phyloP scores from a whole-genome alignment of 495 filamentous ascomycete genomes.

The Hypomontagnella monticulosa region DNA sequence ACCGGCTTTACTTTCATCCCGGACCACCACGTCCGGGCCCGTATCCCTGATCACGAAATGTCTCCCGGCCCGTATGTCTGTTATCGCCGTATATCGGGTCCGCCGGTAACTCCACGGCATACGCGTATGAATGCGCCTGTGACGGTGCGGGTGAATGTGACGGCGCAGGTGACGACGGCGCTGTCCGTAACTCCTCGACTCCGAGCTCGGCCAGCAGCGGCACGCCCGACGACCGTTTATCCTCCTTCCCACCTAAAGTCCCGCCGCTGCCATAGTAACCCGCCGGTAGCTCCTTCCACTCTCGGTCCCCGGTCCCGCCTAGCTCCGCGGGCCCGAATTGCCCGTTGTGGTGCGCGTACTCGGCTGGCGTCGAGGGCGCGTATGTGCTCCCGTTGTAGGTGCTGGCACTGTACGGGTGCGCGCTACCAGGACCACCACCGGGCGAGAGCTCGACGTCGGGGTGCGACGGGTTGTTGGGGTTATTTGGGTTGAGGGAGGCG shows the following conservation, averaged over 20 bases:
- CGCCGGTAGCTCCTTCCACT: conserved; percentile 28
- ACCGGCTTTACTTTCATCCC: no score
- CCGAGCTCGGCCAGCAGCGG: conserved; percentile 39
- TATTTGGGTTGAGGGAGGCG: background rate
- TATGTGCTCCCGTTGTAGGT: no score
- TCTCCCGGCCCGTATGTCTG: background rate
- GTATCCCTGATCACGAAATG: background rate
- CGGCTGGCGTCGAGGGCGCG: background rate
- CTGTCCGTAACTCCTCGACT: conserved; percentile 3
- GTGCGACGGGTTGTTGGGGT: background rate
- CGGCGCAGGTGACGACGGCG: background rate
- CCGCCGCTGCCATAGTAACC: conserved; percentile 15
- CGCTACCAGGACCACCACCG: background rate
- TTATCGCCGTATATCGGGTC: background rate
- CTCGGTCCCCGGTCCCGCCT: background rate
- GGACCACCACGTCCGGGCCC: background rate
- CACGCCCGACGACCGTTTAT: conserved; percentile 30
- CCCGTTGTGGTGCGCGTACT: conserved; percentile 40
- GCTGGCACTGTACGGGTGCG: no score
- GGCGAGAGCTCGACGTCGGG: conserved; percentile 36
- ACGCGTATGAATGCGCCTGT: background rate
- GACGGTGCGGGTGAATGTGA: background rate
- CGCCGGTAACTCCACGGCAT: conserved; percentile 37
- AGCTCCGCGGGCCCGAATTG: conserved; percentile 35
- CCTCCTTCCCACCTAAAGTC: background rate